These are phyloP conservation scores for Alliaria petiolata DNA, from an alignment of 345 rosid species.

Conservation along the genomic window DNA sequence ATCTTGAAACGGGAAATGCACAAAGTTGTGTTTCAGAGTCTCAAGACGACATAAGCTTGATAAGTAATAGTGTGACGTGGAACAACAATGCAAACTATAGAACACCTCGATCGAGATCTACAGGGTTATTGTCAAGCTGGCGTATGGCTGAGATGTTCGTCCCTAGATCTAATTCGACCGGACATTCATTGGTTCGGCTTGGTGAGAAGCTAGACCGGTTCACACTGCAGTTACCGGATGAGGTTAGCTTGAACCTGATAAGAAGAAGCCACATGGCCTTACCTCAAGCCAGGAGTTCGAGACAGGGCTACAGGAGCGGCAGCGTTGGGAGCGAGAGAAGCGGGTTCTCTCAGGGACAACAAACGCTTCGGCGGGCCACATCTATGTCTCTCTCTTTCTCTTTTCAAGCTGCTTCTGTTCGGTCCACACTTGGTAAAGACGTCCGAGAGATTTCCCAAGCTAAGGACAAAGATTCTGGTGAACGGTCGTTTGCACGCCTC, in stretches of 20 bases:
- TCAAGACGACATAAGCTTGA: constrained; percentile 11
- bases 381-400: constrained; percentile 16
- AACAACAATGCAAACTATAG: constrained; percentile 3
- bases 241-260: constrained; percentile 30
- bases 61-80: background rate
- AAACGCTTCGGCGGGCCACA: background rate
- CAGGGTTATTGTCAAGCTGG: constrained; percentile 41
- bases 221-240: constrained; percentile 62
- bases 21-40: background rate
- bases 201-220: constrained; percentile 56
- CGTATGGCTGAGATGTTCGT: constrained; percentile 33
- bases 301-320: constrained; percentile 46
- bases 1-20: constrained; percentile 28
- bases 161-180: constrained; percentile 61
- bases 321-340: constrained; percentile 8
- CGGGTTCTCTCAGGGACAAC: background rate
- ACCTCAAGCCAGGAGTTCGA: constrained; percentile 53
- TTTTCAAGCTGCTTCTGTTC: constrained; percentile 4
- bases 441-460: background rate
- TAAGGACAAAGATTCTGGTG: constrained; percentile 8
- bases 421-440: background rate
- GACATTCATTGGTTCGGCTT: constrained; percentile 52
- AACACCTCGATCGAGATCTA: constrained; percentile 50
- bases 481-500: constrained; percentile 21
- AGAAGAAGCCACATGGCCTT: constrained; percentile 49